Evolutionary conservation across 805 yeast species (phyloP), one percentile per base, ranked within the genome.

Genomic region (Yarrowia sp.): DNA sequence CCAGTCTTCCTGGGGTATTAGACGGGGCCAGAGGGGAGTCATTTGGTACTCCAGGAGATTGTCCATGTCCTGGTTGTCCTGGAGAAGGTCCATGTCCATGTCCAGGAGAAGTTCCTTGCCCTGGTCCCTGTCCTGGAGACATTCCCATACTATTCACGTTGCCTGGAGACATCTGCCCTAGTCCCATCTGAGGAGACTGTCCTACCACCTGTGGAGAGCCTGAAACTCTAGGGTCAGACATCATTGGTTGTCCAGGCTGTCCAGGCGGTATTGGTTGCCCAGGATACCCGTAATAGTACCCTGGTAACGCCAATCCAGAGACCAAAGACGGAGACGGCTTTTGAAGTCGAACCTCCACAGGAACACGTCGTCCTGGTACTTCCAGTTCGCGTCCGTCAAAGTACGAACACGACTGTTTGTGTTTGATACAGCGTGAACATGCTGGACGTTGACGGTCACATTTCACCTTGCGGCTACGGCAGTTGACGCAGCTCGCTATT

Each of bases 401-500:
- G 28, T 58, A 58, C 38, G 38, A 41, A 10, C 63, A 58, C 16
- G 30, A 19, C 24, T 58, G 63, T 21, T 41, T 41, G 41, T 41
- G 41, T 32, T 58, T 58, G 40, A 43, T 30, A 28, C 63, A 58
- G 14, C 63, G 63, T 0, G 41, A 28, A 30, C 63, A 58, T 6
- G 51, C 16, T 1, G 63, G 63, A 28, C 51, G 7, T 12, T 30
- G 40, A 1, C 51, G 28, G 40, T 58, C 63, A 32, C 63, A 58
- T 16, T 58, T 58, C 21, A 58, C 63, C 11, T 58, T 58, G 22
- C 63, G 63, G 16, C 32, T 19, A 3, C 63, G 38, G 40, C 63
- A 58, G 41, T 54, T 54, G 61, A 54, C 61, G n/a, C 61, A 54
- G 14, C 46, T 36, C 4, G 61, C 44, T 11, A 54, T 38, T 38